These are phyloP conservation scores for Fusarium bactridioides DNA, from an alignment of 2,329 filamentous ascomycete species.

Conservation along the genomic window DNA sequence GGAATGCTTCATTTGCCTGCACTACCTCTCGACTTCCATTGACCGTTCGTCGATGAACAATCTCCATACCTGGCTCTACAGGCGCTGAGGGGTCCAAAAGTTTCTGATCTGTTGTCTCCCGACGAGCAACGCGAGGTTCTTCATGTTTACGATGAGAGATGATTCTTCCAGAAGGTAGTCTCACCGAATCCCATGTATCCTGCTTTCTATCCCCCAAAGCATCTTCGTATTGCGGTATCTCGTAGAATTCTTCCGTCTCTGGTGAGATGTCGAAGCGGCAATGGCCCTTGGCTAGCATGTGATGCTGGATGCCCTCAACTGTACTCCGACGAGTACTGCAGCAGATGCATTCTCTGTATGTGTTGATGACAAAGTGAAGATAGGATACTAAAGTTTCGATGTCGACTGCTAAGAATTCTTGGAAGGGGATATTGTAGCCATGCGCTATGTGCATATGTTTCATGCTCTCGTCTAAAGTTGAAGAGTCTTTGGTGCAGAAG, in stretches of 20 bases:
- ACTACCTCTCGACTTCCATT: not conserved
- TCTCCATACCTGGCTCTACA: not conserved
- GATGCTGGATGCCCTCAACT: conserved; percentile 57
- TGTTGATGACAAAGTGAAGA: conserved; percentile 58
- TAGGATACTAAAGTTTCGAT: conserved; percentile 57
- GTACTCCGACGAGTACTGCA: conserved; percentile 56
- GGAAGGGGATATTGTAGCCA: conserved; percentile 54
- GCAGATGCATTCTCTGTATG: conserved; percentile 59
- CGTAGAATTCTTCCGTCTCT: conserved; percentile 50
- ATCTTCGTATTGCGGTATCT: not conserved
- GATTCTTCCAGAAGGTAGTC: not conserved
- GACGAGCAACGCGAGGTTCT: not conserved
- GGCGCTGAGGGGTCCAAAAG: accelerated
- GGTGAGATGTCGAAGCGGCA: conserved; percentile 54
- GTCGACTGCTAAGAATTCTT: conserved; percentile 53
- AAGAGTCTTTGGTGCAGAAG: not conserved
- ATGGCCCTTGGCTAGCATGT: conserved; percentile 60
- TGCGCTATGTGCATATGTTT: conserved; percentile 59
- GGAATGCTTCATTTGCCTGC: not conserved
- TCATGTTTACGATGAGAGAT: not conserved
- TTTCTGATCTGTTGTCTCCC: accelerated
- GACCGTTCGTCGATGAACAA: not conserved
- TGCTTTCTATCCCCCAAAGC: not conserved
- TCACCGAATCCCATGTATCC: accelerated
- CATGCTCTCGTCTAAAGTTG: conserved; percentile 45